Evolutionary conservation across 192 early-diverging fungal genomes (phyloP), one percentile per base, ranked within the genome.

Genomic region (Rhizophagus prolifer): DNA sequence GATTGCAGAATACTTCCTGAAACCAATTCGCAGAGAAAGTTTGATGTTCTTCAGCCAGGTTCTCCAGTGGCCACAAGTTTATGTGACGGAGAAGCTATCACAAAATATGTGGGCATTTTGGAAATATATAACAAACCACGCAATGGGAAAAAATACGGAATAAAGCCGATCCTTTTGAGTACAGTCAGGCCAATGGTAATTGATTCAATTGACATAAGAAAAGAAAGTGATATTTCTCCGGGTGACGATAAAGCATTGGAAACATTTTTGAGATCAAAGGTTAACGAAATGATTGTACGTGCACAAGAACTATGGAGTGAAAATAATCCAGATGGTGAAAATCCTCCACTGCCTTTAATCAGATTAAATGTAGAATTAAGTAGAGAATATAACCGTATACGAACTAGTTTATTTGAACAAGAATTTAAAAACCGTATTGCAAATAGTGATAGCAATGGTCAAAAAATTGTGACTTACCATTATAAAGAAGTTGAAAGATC

Each of bases 31-130:
- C 82, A 88, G 25, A 81, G 85, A 66, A 83, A 84, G 9, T 95
- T 96, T 74, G 88, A 91, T 58, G 90, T 98, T 14, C 92, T 91
- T 9, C 97, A 98, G 72, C 97, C 97, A 0, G 97, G 97, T 0
- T 95, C 94, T 1, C 95, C 95, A 2, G 90, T 98, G 3, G 95
- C 95, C 4, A 98, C 97, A 1, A 92, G 93, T 69, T 79, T 98
- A 46, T 89, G 86, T 12, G 88, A 93, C 60, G 96, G 95, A 28
- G 97, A 98, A 79, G 87, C 95, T 0, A 83, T 81, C 21, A 81
- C 86, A 34, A 95, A 95, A 83, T 89, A 88, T 67, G 34, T 67
- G 21, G 47, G 47, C 4, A 54, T 54, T 54, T 54, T 54, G 16
- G 16, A 54, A 54, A 54, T 54, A 14, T 54, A 5, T 54, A 5